phyloP scores from a whole-genome alignment of 1,139 yeast genomes.

The Nadsonia starkeyi-henricii region DNA sequence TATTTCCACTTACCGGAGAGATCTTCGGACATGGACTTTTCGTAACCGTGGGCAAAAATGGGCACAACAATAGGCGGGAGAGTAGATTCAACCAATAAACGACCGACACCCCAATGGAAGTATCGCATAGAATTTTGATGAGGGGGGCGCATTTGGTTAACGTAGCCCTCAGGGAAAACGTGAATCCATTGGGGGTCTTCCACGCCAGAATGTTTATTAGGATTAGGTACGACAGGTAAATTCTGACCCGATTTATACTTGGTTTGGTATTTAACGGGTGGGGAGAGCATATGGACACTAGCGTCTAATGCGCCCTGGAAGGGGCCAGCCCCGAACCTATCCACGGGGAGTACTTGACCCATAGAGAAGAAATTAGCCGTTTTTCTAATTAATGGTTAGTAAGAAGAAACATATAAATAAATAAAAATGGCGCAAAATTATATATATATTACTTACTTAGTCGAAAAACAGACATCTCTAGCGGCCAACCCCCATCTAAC shows the following conservation, averaged over 20 bases:
- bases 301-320: conserved; percentile 88
- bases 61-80: conserved; percentile 84
- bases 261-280: conserved; percentile 17
- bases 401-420: background rate
- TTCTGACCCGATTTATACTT: conserved; percentile 5
- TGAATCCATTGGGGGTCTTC: conserved; percentile 71
- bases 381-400: no score
- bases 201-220: conserved; percentile 1
- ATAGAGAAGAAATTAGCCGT: conserved; percentile 47
- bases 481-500: conserved; percentile 95
- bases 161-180: conserved; percentile 91
- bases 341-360: conserved; percentile 78
- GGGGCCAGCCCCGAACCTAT: conserved; percentile 67
- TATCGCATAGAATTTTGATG: conserved; percentile 76
- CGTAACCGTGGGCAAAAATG: conserved; percentile 75
- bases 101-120: conserved; percentile 90
- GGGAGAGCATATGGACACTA: conserved; percentile 68
- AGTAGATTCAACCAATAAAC: conserved; percentile 70
- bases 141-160: conserved; percentile 72
- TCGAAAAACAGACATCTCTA: conserved; percentile 69
- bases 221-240: conserved; percentile 9
- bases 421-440: no score
- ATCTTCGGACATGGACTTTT: conserved; percentile 69
- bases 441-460: no score
- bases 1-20: conserved; percentile 23